Base-by-base conservation (phyloP, 768 basidiomycete genomes). In the Hebeloma cylindrosporum region DNA sequence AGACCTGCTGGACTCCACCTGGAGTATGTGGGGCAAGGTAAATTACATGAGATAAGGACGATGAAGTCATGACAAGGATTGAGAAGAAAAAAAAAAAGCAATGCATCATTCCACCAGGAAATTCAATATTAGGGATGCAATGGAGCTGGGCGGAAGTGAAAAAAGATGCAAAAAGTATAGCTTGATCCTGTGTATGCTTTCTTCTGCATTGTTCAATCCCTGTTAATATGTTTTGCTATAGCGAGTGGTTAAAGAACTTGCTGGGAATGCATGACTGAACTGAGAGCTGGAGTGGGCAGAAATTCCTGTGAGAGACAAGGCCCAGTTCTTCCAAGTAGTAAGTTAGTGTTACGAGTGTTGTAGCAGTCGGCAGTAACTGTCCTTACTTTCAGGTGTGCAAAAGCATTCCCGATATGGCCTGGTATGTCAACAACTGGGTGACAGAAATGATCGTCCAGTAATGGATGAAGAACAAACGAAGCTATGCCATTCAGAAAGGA, bases 401-500 rank as follows among this genome's bases (percentile, higher is more conserved):
- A 7, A 21, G 35, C 5, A 28, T 51, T 16, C 52, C 49, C 4
- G 44, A 50, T 14, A 37, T 56, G 18, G 41, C 39, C 4, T 40
- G 36, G 3, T 59, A 48, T 41, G 31, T 28, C 5, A 56, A 59
- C 34, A 55, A 62, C 28, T 62, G 56, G 59, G 60, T 59, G 1
- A 60, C 57, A 4, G 50, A 62, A 23, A 52, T 47, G 8, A 37
- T 62, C 5, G 45, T 45, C 0, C 39, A 40, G n/a, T 59, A 60
- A 29, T 59, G 43, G 27, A 51, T 57, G 22, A 46, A 49, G 18
- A 59, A 60, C 21, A 50, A 50, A 13, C 39, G 48, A 8, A 35
- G 34, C 26, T 34, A 43, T 17, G 38, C 36, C 9, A 56, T 54
- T 41, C 22, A 37, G 25, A 28, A 56, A 8, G 51, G 52, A 2